Conservation (phyloP, 78 protist species). For the Guillardia theta region DNA sequence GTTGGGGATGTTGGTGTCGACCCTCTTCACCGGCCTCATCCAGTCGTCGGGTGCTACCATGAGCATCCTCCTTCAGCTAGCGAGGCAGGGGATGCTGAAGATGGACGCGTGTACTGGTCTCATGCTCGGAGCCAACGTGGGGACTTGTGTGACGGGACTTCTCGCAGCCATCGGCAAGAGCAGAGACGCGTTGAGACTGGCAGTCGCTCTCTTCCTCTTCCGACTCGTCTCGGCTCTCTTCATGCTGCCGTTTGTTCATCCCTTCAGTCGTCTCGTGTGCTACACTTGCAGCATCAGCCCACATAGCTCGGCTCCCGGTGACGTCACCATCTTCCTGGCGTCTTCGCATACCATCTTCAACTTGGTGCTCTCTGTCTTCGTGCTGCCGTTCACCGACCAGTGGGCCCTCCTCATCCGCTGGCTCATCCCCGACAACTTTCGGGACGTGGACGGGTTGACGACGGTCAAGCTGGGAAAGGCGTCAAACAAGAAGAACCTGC, state of each 20-base stretch:
- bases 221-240: not conserved
- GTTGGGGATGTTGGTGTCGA: not conserved
- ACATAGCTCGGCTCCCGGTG: no score
- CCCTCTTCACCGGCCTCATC: not conserved
- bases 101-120: not conserved
- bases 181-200: not conserved
- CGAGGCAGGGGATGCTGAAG: not conserved
- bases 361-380: not conserved
- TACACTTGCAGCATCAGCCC: not conserved
- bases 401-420: not conserved
- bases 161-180: not conserved
- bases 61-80: not conserved
- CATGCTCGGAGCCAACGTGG: conserved; percentile 16
- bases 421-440: not conserved
- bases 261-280: not conserved
- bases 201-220: not conserved
- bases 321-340: not conserved
- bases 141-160: not conserved
- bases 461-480: no score
- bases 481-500: no score
- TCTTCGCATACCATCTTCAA: not conserved
- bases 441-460: no score
- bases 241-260: not conserved
- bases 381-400: not conserved
- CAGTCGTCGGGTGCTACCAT: not conserved